phyloP scores from a whole-genome alignment of 768 basidiomycete species.

The Auricularia sp. region DNA sequence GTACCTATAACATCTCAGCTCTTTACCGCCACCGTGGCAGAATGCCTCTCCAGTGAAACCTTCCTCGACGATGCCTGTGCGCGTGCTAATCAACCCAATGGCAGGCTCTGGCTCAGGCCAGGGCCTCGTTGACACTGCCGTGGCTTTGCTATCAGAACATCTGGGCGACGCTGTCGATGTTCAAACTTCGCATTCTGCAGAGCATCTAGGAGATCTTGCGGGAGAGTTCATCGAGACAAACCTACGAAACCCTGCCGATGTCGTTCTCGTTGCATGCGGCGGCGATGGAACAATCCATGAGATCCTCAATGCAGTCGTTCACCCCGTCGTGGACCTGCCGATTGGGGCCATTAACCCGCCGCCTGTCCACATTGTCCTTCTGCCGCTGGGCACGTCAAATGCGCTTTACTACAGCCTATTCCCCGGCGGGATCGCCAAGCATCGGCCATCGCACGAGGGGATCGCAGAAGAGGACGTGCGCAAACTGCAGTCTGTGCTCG shows the following conservation, averaged over 20 bases:
- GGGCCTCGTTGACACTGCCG: background rate
- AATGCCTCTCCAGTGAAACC: background rate
- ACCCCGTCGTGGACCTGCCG: slow-evolving; percentile 8
- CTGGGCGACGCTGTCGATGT: background rate
- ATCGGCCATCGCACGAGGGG: background rate
- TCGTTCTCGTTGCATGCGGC: slow-evolving; percentile 49
- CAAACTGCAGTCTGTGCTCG: slow-evolving; percentile 45
- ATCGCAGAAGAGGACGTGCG: slow-evolving; percentile 18
- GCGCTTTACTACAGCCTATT: slow-evolving; percentile 77
- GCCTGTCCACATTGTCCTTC: slow-evolving; percentile 36
- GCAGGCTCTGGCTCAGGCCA: background rate
- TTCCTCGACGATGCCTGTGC: background rate
- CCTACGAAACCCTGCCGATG: background rate
- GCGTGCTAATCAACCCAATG: background rate
- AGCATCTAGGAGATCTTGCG: slow-evolving; percentile 4
- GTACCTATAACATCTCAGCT: background rate
- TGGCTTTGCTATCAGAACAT: background rate
- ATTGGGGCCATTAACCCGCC: slow-evolving; percentile 16
- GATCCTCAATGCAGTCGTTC: slow-evolving; percentile 54
- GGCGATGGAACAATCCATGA: slow-evolving; percentile 94
- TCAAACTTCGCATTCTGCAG: background rate
- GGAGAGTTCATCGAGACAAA: background rate
- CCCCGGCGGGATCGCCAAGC: slow-evolving; percentile 1
- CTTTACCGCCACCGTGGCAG: background rate
- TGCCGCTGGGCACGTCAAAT: slow-evolving; percentile 84